Conservation (phyloP, 2,329 filamentous ascomycete genomes). For the Coniochaeta sp. region DNA sequence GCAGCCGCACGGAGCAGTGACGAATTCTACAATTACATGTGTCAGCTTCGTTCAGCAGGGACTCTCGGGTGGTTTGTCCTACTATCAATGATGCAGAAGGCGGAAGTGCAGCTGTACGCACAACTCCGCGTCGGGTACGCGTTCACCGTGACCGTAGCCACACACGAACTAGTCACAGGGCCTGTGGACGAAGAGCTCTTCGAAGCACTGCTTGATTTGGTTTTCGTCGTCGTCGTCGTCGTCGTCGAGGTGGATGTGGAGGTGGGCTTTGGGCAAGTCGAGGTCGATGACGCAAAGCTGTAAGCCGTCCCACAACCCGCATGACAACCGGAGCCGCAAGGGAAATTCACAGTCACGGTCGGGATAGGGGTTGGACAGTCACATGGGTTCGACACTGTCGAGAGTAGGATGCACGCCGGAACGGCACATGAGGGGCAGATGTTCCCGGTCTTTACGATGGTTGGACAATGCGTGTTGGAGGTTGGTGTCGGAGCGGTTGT, state of each 20-base stretch:
- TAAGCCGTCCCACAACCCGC: constrained; percentile 4
- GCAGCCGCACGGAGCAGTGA: constrained; percentile 7
- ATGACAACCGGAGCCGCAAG: constrained; percentile 4
- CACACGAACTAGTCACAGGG: constrained; percentile 1
- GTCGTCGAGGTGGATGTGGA: background rate
- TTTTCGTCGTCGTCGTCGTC: background rate
- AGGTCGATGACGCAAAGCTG: constrained; percentile 1
- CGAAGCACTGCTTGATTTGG: background rate
- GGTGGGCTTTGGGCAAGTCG: background rate
- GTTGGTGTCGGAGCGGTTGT: background rate
- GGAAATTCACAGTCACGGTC: constrained; percentile 3
- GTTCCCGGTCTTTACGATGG: constrained; percentile 4
- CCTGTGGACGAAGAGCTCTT: background rate
- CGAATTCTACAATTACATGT: constrained; percentile 1
- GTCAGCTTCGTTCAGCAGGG: background rate
- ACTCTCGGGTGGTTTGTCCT: background rate
- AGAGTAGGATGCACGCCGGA: background rate
- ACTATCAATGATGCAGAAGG: constrained; percentile 7
- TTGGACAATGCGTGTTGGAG: constrained; percentile 4
- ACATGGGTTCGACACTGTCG: constrained; percentile 5
- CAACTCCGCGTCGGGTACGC: constrained; percentile 1
- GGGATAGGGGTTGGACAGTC: constrained; percentile 5
- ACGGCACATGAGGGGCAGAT: constrained; percentile 4
- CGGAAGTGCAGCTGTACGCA: background rate
- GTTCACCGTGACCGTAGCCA: constrained; percentile 4